phyloP scores from a whole-genome alignment of 345 rosid species.

The Euphorbia peplus region DNA sequence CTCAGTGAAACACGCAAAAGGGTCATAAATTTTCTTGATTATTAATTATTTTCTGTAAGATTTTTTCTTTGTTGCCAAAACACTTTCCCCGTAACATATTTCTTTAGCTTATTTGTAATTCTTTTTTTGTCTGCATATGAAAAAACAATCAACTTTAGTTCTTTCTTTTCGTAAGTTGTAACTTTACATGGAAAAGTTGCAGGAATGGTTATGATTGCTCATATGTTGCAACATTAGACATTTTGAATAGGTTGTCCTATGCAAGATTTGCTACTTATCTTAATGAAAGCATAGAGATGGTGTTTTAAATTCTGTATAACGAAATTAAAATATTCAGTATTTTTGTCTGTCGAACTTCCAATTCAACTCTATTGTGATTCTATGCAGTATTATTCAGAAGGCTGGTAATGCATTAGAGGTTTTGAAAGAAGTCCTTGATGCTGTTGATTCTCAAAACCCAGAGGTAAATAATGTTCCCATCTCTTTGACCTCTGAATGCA shows the following conservation, averaged over 20 bases:
- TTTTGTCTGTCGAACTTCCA: neutral
- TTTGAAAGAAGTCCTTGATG: slow-evolving; percentile 84
- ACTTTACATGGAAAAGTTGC: neutral
- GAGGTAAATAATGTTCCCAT: slow-evolving; percentile 45
- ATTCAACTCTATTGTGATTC: slow-evolving; percentile 17
- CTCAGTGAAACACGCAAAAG: neutral
- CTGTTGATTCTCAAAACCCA: slow-evolving; percentile 73
- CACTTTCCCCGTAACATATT: neutral
- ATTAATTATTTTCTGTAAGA: neutral
- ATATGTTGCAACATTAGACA: neutral
- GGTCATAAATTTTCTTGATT: neutral
- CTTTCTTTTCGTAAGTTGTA: neutral
- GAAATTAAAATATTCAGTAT: neutral
- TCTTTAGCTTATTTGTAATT: neutral
- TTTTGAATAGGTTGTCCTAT: neutral
- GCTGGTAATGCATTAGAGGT: slow-evolving; percentile 83
- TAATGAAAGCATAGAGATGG: neutral
- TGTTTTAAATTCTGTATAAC: neutral
- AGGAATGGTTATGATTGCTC: neutral
- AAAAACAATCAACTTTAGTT: neutral
- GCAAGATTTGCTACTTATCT: neutral
- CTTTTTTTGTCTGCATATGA: neutral
- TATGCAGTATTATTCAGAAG: slow-evolving; percentile 76
- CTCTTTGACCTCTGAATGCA: neutral
- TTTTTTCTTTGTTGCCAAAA: neutral